Conservation (phyloP, 2,329 filamentous ascomycete species). For the Ophiostoma tasmaniense region DNA sequence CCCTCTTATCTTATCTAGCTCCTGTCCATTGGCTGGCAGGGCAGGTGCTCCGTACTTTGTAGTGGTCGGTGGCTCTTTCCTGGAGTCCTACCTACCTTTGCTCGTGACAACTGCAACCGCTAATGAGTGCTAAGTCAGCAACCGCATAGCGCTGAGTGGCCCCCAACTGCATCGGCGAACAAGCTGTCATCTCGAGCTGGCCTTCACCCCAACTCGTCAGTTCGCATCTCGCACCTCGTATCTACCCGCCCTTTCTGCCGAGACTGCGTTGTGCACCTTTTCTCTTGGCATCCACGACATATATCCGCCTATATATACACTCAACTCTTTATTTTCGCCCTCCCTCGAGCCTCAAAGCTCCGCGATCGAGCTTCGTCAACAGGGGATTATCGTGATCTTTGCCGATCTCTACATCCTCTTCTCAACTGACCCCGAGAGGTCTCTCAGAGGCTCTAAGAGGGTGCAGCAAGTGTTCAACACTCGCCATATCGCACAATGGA, state of each 20-base stretch:
- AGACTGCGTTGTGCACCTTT: not conserved
- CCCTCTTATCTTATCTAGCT: not conserved
- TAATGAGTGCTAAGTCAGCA: conserved; percentile 7
- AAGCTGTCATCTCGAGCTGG: conserved; percentile 14
- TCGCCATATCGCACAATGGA: conserved; percentile 21
- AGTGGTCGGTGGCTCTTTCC: not conserved
- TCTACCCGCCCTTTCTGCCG: not conserved
- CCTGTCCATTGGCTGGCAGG: not conserved
- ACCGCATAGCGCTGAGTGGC: not conserved
- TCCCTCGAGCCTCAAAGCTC: not conserved
- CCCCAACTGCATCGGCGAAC: conserved; percentile 4
- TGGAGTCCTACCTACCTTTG: not conserved
- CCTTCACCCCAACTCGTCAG: not conserved
- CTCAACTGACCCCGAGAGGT: not conserved
- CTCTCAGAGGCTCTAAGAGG: not conserved
- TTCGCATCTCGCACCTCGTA: not conserved
- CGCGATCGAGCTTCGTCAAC: conserved; percentile 6
- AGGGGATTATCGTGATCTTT: conserved; percentile 8
- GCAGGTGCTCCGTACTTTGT: not conserved
- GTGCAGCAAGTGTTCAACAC: not conserved
- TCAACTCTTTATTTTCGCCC: not conserved
- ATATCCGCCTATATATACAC: not conserved
- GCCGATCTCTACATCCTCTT: not conserved
- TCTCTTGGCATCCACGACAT: not conserved
- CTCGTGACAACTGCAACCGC: conserved; percentile 20